These are phyloP conservation scores for Aspergillus sparsus DNA, from an alignment of 495 filamentous ascomycete species.

Conservation along the genomic window DNA sequence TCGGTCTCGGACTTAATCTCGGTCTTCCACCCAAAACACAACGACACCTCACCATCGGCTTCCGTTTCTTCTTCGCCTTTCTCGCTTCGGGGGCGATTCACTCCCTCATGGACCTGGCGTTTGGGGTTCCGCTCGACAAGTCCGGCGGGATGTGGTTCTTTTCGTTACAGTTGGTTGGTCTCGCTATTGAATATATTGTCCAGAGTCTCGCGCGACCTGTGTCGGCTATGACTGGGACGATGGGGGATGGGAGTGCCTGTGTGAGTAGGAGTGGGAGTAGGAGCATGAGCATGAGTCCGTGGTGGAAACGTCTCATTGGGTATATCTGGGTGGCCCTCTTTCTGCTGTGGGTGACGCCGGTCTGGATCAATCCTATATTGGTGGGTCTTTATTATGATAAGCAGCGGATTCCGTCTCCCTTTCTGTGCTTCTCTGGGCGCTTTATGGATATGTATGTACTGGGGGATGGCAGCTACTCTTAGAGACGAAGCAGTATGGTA, in stretches of 20 bases:
- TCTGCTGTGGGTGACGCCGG: conserved; percentile 22
- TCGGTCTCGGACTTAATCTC: too few species aligned
- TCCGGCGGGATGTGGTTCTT: conserved; percentile 26
- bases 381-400: conserved; percentile 18
- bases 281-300: not conserved
- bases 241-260: too few species aligned
- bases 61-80: conserved; percentile 22
- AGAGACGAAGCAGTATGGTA: too few species aligned
- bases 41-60: not conserved
- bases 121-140: conserved; percentile 16
- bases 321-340: conserved; percentile 27
- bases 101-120: conserved; percentile 23
- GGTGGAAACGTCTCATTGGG: conserved; percentile 14
- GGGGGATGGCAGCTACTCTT: too few species aligned
- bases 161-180: conserved; percentile 21
- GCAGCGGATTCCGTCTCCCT: conserved; percentile 19
- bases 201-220: not conserved
- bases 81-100: conserved; percentile 24
- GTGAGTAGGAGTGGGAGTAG: not conserved
- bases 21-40: conserved; percentile 8
- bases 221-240: too few species aligned
- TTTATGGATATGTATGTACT: too few species aligned
- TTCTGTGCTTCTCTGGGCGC: conserved; percentile 8
- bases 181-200: conserved; percentile 13
- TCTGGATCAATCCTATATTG: conserved; percentile 29